Evolutionary conservation across 2,329 filamentous ascomycete species (phyloP), one percentile per base, ranked within the genome.

Genomic region (Colletotrichum noveboracense): DNA sequence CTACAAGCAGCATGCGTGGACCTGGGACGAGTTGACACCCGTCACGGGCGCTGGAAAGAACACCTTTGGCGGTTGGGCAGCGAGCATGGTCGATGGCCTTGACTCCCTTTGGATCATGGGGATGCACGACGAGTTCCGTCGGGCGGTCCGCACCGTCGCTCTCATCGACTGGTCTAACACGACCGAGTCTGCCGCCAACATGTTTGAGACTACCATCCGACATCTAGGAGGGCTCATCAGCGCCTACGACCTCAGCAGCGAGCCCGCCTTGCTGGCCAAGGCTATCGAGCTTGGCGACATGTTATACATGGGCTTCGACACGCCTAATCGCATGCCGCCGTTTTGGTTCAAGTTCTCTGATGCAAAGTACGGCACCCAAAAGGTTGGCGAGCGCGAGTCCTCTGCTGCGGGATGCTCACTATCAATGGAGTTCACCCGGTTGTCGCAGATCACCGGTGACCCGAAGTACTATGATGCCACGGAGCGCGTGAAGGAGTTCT

Each of bases 391-490:
- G 16, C 81, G 79, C 69, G 86, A 88, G 78, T 83, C 86, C 4
- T 83, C 84, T 9, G 88, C 88, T 32, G 87, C 86, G n/a, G 84
- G 85, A 18, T 94, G 94, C 36, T 94, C 93, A 12, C 87, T 96
- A 71, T 92, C 91, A 10, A 83, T 96, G 74, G 94, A 96, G 81
- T 95, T 96, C 81, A 95, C 93, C 4, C 88, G 94, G 7, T 87
- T 96, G 61, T 92, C 92, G 24, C 94, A 96, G 83, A 86, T 96
- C 74, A 95, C 94, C 0, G 91, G 91, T 66, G 88, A 95, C 75
- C 85, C 90, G 70, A 95, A 93, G 81, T 96, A 94, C 84, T 96
- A 94, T 82, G 93, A 95, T 83, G 94, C 93, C 7, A 90, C 95
- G 69, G 93, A 94, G 77, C 89, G 93, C n/a, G 90, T 96, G 76